Base-by-base conservation (phyloP, 352 stramenopile genomes). In the Poterioochromonas sp. region DNA sequence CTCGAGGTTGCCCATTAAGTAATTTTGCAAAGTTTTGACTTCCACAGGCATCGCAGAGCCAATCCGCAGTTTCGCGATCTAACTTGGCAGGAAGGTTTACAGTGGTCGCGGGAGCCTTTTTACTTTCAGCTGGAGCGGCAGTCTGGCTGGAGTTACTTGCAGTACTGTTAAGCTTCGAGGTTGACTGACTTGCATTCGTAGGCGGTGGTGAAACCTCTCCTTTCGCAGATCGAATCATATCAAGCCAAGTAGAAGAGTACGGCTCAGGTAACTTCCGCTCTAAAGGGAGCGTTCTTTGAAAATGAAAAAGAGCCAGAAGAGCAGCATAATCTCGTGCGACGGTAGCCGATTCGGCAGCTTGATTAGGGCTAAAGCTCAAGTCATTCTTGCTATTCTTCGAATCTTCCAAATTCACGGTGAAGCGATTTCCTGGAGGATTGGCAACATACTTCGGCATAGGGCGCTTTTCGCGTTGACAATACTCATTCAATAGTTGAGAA, bases 251-350 rank as follows among this genome's bases (percentile, higher is more conserved):
- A 20, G 90, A 89, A 32, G 89, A 86, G 84, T 96, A 99, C 18
- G 93, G 94, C 77, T 98, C 94, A 3, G 95, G 95, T 18, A 99
- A 85, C 76, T 96, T 97, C 47, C 93, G 84, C 83, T 99, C 94
- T 63, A 96, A 87, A 0, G 95, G 94, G 0, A 95, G 86, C 18
- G 87, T 86, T 1, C 90, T 91, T 76, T 97, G 92, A n/a, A 98
- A 79, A 80, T 97, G 88, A 51, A 95, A 85, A 32, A 99, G 84
- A 58, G 93, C 94, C 43, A 99, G 83, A 49, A 99, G 84, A 26
- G 92, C 92, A 32, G 85, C 82, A 76, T 90, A 83, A 78, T 91
- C 84, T 65, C 82, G 95, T 35, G 94, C 93, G 65, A 97, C 90
- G 87, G 84, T 90, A 83, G 87, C 94, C 86, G 86, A 88, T 37